Percentiles rank a stretch among this genome's conserved stretches.
Conservation (phyloP, 2,329 filamentous ascomycete genomes). For the Hypoxylon sp. region DNA sequence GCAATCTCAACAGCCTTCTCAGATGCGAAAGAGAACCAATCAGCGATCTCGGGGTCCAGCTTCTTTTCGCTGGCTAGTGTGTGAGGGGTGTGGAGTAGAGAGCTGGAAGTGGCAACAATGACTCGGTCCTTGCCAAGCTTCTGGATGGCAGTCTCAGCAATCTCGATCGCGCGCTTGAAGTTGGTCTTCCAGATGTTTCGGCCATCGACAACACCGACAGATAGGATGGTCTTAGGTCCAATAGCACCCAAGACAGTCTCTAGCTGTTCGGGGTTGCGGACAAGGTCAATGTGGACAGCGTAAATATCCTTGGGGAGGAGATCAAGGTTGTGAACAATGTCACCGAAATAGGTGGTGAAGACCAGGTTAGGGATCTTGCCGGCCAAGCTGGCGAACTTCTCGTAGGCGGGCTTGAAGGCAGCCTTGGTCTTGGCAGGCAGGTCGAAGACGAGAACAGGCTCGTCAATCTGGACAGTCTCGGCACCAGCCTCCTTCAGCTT, state of each 20-base stretch:
- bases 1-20: constrained; percentile 95
- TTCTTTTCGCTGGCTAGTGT: constrained; percentile 99
- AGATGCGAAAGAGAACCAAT: constrained; percentile 98
- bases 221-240: constrained; percentile 90
- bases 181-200: constrained; percentile 99
- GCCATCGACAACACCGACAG: constrained; percentile 96
- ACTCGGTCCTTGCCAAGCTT: constrained; percentile 98
- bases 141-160: constrained; percentile 89
- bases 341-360: constrained; percentile 98
- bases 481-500: constrained; percentile 97
- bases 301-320: constrained; percentile 84
- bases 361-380: constrained; percentile 88
- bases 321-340: constrained; percentile 99
- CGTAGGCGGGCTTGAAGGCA: constrained; percentile 98
- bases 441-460: constrained; percentile 97
- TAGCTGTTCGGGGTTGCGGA: constrained; percentile 98
- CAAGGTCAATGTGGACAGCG: constrained; percentile 93
- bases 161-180: constrained; percentile 94
- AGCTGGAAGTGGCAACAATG: constrained; percentile 96
- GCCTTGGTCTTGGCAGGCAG: constrained; percentile 90
- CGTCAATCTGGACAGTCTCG: constrained; percentile 97
- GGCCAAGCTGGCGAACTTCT: constrained; percentile 84
- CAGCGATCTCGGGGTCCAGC: constrained; percentile 90
- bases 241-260: constrained; percentile 86
- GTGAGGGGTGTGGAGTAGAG: constrained; percentile 98